A percentile compares a stretch with the other conserved stretches of the same genome.
Conservation (phyloP, 495 filamentous ascomycete genomes). For the Neurospora discreta region DNA sequence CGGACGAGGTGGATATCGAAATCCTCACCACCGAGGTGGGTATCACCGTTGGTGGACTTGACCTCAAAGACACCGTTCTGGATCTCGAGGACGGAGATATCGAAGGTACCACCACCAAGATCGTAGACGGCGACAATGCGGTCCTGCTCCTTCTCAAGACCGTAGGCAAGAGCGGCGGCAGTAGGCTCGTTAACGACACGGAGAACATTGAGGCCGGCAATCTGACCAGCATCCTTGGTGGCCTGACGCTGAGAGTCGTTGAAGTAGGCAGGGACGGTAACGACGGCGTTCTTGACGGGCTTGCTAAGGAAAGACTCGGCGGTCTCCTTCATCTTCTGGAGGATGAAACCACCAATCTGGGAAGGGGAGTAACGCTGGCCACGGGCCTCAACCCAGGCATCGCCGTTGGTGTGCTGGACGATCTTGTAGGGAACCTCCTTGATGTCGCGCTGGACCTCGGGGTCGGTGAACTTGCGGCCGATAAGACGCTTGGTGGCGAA, state of each 20-base stretch:
- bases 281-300: slow-evolving; percentile 85
- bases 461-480: slow-evolving; percentile 93
- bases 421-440: slow-evolving; percentile 99
- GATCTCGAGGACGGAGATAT: slow-evolving; percentile 96
- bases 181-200: slow-evolving; percentile 97
- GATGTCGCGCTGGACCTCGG: slow-evolving; percentile 94
- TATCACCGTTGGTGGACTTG: slow-evolving; percentile 98
- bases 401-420: slow-evolving; percentile 93
- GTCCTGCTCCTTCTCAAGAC: slow-evolving; percentile 87
- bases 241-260: slow-evolving; percentile 97
- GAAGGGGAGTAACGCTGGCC: slow-evolving; percentile 97
- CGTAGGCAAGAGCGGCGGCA: slow-evolving; percentile 88
- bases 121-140: slow-evolving; percentile 92
- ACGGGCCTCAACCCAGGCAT: slow-evolving; percentile 94
- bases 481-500: slow-evolving; percentile 99
- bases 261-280: slow-evolving; percentile 96
- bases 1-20: slow-evolving; percentile 96
- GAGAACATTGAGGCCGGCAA: slow-evolving; percentile 87
- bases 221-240: slow-evolving; percentile 96
- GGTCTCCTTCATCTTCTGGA: slow-evolving; percentile 99
- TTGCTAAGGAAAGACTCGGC: slow-evolving; percentile 85
- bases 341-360: slow-evolving; percentile 92
- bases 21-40: slow-evolving; percentile 95
- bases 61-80: slow-evolving; percentile 98
- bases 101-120: slow-evolving; percentile 96